phyloP scores from a whole-genome alignment of 2,329 filamentous ascomycete genomes.

The Fusarium nanum region DNA sequence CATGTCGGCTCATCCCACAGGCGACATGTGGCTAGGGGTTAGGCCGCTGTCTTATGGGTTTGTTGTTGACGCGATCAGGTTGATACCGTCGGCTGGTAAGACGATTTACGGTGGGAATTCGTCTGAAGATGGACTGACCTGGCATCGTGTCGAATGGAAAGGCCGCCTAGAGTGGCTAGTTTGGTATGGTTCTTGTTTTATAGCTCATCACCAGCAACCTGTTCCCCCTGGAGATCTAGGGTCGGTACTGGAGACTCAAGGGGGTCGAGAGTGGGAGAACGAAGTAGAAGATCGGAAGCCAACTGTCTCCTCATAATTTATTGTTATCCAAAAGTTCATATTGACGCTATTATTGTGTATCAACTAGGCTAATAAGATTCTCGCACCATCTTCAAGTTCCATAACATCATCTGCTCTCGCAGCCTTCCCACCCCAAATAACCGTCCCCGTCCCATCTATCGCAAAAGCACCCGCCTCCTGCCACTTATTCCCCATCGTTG shows the following conservation, averaged over 20 bases:
- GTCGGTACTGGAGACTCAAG: neutral
- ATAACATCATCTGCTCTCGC: constrained; percentile 62
- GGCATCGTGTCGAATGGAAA: constrained; percentile 1
- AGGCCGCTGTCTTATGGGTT: neutral
- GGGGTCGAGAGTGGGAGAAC: neutral
- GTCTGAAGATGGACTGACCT: neutral
- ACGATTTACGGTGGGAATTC: constrained; percentile 2
- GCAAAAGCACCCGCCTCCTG: constrained; percentile 65
- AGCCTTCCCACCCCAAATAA: constrained; percentile 64
- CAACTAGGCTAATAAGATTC: constrained; percentile 48
- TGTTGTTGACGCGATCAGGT: constrained; percentile 5
- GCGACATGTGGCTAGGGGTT: constrained; percentile 19
- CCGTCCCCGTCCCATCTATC: constrained; percentile 60
- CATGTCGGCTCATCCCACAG: neutral
- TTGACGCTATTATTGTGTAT: neutral
- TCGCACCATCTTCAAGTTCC: constrained; percentile 63
- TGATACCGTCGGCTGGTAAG: constrained; percentile 5
- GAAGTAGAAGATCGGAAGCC: neutral
- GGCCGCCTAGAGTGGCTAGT: constrained; percentile 13
- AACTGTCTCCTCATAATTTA: neutral
- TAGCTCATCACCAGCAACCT: neutral
- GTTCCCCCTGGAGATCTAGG: neutral
- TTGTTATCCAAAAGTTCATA: neutral
- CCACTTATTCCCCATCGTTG: constrained; percentile 67
- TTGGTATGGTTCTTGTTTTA: neutral